A percentile compares a stretch with the other conserved stretches of the same genome.
phyloP scores from a whole-genome alignment of 2,329 filamentous ascomycete species.

The Aurifilum marmelostoma region DNA sequence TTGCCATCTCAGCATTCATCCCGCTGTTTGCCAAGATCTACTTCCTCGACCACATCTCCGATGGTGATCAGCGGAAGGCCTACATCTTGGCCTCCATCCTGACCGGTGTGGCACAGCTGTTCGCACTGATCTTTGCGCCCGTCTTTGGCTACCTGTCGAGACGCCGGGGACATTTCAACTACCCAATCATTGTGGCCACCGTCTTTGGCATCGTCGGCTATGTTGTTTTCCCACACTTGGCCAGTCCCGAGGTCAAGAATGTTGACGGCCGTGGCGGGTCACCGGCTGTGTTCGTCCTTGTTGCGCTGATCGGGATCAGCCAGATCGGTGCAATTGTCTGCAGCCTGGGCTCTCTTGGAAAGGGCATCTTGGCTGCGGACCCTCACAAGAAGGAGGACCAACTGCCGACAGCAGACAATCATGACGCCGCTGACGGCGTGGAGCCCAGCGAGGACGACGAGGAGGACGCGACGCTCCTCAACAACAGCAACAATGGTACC shows the following conservation, averaged over 20 bases:
- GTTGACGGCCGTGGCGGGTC: slow-evolving; percentile 68
- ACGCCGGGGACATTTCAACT: slow-evolving; percentile 66
- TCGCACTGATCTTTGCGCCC: slow-evolving; percentile 83
- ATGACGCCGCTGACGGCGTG: slow-evolving; percentile 22
- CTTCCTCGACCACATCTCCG: slow-evolving; percentile 74
- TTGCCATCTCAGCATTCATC: slow-evolving; percentile 93
- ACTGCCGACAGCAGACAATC: slow-evolving; percentile 26
- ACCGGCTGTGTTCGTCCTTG: slow-evolving; percentile 72
- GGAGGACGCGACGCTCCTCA: slow-evolving; percentile 45
- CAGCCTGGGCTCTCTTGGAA: slow-evolving; percentile 84
- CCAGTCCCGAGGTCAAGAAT: slow-evolving; percentile 73
- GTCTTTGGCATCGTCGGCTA: slow-evolving; percentile 79
- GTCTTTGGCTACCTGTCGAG: slow-evolving; percentile 86
- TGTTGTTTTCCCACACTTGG: slow-evolving; percentile 71
- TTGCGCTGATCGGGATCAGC: slow-evolving; percentile 81
- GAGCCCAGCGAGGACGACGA: slow-evolving; percentile 35
- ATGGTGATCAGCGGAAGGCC: slow-evolving; percentile 71
- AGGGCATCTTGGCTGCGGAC: slow-evolving; percentile 69
- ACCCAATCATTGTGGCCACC: slow-evolving; percentile 74
- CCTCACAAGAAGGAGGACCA: slow-evolving; percentile 17
- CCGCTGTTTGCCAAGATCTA: slow-evolving; percentile 94
- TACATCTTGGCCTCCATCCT: slow-evolving; percentile 87
- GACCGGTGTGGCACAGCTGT: slow-evolving; percentile 85
- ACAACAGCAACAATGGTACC: slow-evolving; percentile 24
- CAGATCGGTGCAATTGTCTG: slow-evolving; percentile 98